Evolutionary conservation across 1,139 yeast species (phyloP), one percentile per base, ranked within the genome.

Genomic region (Wickerhamiella pararugosa): DNA sequence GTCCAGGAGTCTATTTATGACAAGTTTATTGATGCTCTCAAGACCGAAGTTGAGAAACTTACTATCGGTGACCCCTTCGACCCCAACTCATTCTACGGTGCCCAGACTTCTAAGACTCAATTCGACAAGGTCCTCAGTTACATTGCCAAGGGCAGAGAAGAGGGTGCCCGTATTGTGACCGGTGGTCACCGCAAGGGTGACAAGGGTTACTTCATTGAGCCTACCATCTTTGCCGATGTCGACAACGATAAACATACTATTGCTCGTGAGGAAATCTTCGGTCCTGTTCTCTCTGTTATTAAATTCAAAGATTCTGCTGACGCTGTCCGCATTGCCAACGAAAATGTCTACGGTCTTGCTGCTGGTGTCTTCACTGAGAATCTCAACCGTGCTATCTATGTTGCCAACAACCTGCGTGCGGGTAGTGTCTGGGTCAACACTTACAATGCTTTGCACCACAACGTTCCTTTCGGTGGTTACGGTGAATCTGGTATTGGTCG

Each of bases 401-500:
- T 79, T 46, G 65, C 92, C 46, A 71, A 71, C 67, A 68, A 71
- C 61, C 62, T 82, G 50, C 72, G 73, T 59, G 82, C 94, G 45
- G 94, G 94, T 63, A 78, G 87, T 46, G 71, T 82, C 51, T 82
- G 92, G 90, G 70, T 80, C 59, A 75, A 75, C 69, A 70, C 92
- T 50, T 82, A 80, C 69, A 83, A 83, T 63, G 83, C 78, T 56
- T 77, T 81, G 77, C 82, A 82, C 65, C 74, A 73, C 53, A 70
- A 73, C 64, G 79, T 81, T 59, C 80, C 80, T 48, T 75, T 75
- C 51, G 94, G 94, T 59, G 94, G 94, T 52, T 82, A 67, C 73
- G 78, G 79, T 60, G 75, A 78, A 64, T 79, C 92, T 47, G 94
- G 94, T 65, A 75, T 80, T 60, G 94, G 94, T 59, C 79, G 93